Percentiles rank a stretch among this genome's conserved stretches.
phyloP scores from a whole-genome alignment of 441 rosid genomes.

The Populus hybrid region DNA sequence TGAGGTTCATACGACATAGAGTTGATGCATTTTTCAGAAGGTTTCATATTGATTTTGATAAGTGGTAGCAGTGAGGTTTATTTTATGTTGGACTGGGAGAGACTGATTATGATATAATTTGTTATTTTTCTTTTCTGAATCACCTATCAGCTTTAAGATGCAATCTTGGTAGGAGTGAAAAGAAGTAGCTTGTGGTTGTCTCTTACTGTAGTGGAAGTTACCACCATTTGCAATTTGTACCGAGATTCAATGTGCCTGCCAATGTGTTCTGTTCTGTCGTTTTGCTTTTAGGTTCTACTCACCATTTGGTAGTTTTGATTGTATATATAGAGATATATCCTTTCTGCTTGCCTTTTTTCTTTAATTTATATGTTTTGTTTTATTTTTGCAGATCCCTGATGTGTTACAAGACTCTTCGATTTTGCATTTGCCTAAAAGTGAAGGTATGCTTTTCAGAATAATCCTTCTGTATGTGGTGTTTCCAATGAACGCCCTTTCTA shows the following conservation, averaged over 20 bases:
- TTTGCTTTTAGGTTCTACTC: slow-evolving; percentile 3
- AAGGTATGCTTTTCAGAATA: slow-evolving; percentile 45
- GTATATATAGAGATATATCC: neutral
- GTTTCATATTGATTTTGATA: neutral
- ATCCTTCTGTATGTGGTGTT: neutral
- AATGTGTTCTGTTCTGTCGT: neutral
- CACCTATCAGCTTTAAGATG: neutral
- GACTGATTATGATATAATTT: neutral
- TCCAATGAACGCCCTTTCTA: neutral
- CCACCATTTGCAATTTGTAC: neutral
- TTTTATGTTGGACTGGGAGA: neutral
- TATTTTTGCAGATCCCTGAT: slow-evolving; percentile 39
- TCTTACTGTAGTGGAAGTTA: neutral
- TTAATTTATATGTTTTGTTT: neutral
- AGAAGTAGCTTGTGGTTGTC: neutral
- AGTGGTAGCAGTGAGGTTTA: neutral
- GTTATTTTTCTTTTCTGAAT: neutral
- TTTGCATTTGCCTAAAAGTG: slow-evolving; percentile 25
- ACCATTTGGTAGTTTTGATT: neutral
- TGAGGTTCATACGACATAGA: neutral
- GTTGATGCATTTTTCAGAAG: neutral
- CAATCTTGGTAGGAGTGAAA: neutral
- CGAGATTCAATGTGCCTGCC: neutral
- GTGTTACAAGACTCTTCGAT: slow-evolving; percentile 33
- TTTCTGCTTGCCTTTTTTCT: neutral